These are phyloP conservation scores for Neurospora tetrasperma DNA, from an alignment of 495 filamentous ascomycete species.

Conservation along the genomic window DNA sequence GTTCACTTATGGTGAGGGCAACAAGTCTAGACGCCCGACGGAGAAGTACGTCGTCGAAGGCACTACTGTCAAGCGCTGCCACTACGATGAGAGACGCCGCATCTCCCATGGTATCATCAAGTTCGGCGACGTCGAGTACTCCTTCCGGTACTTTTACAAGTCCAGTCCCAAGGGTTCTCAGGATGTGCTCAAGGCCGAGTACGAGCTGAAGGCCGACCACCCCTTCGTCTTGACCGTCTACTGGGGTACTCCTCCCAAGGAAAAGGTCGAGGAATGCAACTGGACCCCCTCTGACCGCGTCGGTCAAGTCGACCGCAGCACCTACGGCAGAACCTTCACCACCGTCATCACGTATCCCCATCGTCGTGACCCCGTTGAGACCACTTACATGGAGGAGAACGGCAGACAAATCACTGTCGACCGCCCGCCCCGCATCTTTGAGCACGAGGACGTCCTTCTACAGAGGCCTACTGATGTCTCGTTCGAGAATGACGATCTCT, in stretches of 20 bases:
- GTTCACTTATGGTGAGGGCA: conserved; percentile 9
- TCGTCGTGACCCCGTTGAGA: conserved; percentile 16
- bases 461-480: conserved; percentile 10
- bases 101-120: conserved; percentile 8
- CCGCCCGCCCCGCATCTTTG: conserved; percentile 11
- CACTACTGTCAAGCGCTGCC: not conserved
- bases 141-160: conserved; percentile 18
- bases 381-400: conserved; percentile 10
- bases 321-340: conserved; percentile 4
- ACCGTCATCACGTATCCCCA: conserved; percentile 17
- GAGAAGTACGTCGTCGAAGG: conserved; percentile 6
- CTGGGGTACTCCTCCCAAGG: conserved; percentile 16
- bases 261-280: conserved; percentile 5
- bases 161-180: conserved; percentile 2
- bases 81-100: conserved; percentile 15
- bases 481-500: conserved; percentile 18
- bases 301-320: conserved; percentile 9
- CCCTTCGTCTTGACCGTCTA: conserved; percentile 6
- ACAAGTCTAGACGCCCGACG: conserved; percentile 4
- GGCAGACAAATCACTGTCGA: not conserved
- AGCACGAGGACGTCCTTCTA: conserved; percentile 14
- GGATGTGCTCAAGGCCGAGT: conserved; percentile 18
- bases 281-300: conserved; percentile 18
- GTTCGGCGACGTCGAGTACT: conserved; percentile 6
- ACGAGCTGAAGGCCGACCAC: not conserved